A percentile compares a stretch with the other conserved stretches of the same genome.
phyloP scores from a whole-genome alignment of 2,329 filamentous ascomycete species.

The Fusarium sambucinum region DNA sequence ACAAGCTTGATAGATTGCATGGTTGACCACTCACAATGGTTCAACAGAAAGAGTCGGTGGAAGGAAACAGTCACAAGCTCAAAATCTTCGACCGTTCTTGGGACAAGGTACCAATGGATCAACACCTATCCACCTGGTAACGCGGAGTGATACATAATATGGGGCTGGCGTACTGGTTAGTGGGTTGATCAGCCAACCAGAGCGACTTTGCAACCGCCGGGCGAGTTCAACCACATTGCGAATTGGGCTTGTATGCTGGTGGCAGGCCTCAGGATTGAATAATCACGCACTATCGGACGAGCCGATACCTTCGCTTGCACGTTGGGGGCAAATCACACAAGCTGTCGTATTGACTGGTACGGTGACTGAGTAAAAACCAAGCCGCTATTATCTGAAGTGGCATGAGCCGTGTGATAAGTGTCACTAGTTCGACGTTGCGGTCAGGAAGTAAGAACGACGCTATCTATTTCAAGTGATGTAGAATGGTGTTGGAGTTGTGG shows the following conservation, averaged over 20 bases:
- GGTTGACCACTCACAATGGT: slow-evolving; percentile 19
- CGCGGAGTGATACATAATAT: slow-evolving; percentile 24
- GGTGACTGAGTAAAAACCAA: slow-evolving; percentile 25
- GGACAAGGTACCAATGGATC: slow-evolving; percentile 10
- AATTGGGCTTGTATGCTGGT: slow-evolving; percentile 13
- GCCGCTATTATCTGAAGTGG: slow-evolving; percentile 20
- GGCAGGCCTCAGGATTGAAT: slow-evolving; percentile 30
- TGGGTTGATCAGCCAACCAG: slow-evolving; percentile 30
- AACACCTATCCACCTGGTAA: slow-evolving; percentile 28
- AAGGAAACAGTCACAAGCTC: slow-evolving; percentile 2
- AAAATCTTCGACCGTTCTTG: slow-evolving; percentile 7
- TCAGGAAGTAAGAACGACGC: slow-evolving; percentile 8
- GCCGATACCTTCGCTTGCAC: slow-evolving; percentile 34
- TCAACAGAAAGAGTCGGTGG: slow-evolving; percentile 11
- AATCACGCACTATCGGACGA: slow-evolving; percentile 44
- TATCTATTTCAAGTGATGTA: slow-evolving; percentile 20
- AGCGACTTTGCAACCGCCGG: slow-evolving; percentile 30
- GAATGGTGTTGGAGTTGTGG: slow-evolving; percentile 15
- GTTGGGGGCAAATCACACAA: slow-evolving; percentile 37
- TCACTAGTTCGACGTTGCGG: slow-evolving; percentile 17
- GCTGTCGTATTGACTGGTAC: slow-evolving; percentile 19
- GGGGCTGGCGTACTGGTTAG: slow-evolving; percentile 12
- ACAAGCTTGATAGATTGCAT: slow-evolving; percentile 34
- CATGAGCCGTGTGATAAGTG: slow-evolving; percentile 22
- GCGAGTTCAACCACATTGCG: slow-evolving; percentile 2